Conservation (phyloP, 192 early-diverging fungal species). For the Pilobolus umbonatus region DNA sequence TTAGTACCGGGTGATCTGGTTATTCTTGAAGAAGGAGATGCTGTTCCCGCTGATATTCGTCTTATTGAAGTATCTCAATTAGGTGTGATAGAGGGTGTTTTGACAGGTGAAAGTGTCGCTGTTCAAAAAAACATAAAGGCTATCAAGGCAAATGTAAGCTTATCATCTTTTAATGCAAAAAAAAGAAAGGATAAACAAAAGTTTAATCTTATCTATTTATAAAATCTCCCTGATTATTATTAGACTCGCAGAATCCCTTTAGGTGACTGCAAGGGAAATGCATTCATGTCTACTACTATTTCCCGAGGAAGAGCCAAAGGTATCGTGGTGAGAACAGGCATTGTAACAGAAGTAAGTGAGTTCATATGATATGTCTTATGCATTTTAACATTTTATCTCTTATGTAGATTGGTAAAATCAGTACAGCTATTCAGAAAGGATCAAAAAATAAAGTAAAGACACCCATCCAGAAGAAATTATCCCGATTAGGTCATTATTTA, state of each 20-base stretch:
- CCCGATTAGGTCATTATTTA: constrained; percentile 76
- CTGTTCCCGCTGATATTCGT: constrained; percentile 86
- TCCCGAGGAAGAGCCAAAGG: constrained; percentile 88
- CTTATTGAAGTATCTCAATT: constrained; percentile 65
- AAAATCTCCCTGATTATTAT: neutral
- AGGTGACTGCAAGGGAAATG: constrained; percentile 93
- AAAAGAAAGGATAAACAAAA: too few species aligned
- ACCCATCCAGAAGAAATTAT: constrained; percentile 72
- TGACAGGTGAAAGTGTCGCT: constrained; percentile 79
- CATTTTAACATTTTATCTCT: neutral
- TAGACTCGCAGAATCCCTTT: constrained; percentile 25
- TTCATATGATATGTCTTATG: too few species aligned
- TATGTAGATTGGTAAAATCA: constrained; percentile 84
- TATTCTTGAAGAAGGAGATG: constrained; percentile 90
- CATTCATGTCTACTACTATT: constrained; percentile 95
- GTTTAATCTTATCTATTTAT: neutral
- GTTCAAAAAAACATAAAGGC: constrained; percentile 60
- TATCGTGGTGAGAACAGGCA: constrained; percentile 87
- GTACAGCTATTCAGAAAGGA: constrained; percentile 72
- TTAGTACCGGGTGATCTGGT: constrained; percentile 90
- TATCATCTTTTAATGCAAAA: neutral
- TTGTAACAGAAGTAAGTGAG: constrained; percentile 61
- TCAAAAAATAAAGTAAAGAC: constrained; percentile 48
- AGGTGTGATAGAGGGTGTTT: constrained; percentile 73
- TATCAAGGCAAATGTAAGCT: constrained; percentile 58